phyloP scores from a whole-genome alignment of 371 early-diverging fungal species.

The Rhizopus sp. region DNA sequence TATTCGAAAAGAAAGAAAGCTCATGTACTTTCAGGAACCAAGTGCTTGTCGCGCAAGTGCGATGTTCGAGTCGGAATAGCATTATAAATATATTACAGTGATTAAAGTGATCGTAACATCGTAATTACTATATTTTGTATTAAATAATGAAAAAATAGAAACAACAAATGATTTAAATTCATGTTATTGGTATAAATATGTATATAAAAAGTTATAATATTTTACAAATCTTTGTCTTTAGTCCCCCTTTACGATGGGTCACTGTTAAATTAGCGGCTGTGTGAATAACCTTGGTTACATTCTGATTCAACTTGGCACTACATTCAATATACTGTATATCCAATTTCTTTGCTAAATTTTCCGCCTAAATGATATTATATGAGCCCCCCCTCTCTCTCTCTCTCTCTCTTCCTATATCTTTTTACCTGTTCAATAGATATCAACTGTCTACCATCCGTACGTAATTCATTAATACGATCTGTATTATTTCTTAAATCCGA shows the following conservation, averaged over 20 bases:
- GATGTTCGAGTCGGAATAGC: too few species aligned
- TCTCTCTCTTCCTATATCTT: background rate
- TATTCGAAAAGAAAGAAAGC: too few species aligned
- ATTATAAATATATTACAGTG: too few species aligned
- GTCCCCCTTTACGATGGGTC: constrained; percentile 13
- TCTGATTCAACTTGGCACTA: constrained; percentile 22
- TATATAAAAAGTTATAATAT: constrained; percentile 7
- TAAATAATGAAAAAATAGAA: too few species aligned
- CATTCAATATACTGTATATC: constrained; percentile 30
- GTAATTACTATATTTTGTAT: too few species aligned
- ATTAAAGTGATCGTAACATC: too few species aligned
- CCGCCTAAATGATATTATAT: constrained; percentile 14
- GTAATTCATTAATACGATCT: constrained; percentile 25
- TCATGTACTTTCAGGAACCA: too few species aligned
- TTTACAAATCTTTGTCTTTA: constrained; percentile 15
- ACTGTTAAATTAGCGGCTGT: constrained; percentile 14
- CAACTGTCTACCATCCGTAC: constrained; percentile 20
- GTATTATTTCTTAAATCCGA: constrained; percentile 66
- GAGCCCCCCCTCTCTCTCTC: too few species aligned
- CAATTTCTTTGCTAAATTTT: constrained; percentile 17
- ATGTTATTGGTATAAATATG: too few species aligned
- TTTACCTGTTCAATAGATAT: constrained; percentile 21
- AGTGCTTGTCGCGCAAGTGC: too few species aligned
- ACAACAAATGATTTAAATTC: too few species aligned
- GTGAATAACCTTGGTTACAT: constrained; percentile 20